phyloP scores from a whole-genome alignment of 768 basidiomycete species.

The Favolaschia claudopus region DNA sequence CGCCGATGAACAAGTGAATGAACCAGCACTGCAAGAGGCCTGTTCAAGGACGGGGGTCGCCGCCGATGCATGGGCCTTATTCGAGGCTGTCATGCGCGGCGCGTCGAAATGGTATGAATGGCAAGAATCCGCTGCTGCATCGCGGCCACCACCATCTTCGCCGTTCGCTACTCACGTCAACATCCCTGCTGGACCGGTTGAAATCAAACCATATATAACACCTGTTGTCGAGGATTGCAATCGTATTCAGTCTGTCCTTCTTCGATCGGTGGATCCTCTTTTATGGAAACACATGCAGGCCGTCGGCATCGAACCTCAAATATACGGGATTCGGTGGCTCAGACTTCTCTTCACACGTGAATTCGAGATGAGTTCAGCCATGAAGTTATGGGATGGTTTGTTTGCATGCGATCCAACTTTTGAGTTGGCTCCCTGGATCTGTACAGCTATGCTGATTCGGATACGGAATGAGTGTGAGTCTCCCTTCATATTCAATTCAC shows the following conservation, averaged over 20 bases:
- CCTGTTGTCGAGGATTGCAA: constrained; percentile 90
- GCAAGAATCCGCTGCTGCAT: constrained; percentile 52
- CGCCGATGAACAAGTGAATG: constrained; percentile 35
- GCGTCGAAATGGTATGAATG: constrained; percentile 84
- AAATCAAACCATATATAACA: constrained; percentile 72
- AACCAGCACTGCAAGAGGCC: constrained; percentile 58
- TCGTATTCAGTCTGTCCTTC: constrained; percentile 73
- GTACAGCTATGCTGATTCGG: constrained; percentile 93
- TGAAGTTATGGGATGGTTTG: constrained; percentile 95
- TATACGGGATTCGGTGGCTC: constrained; percentile 97
- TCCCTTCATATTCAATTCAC: neutral
- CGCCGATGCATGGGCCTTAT: constrained; percentile 90
- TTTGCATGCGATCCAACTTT: constrained; percentile 88
- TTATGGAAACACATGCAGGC: constrained; percentile 79
- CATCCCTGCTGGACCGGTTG: constrained; percentile 52
- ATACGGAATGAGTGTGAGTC: constrained; percentile 88
- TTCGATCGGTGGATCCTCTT: constrained; percentile 81
- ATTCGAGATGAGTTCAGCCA: constrained; percentile 78
- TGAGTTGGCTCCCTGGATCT: constrained; percentile 84
- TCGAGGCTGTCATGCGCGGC: constrained; percentile 78
- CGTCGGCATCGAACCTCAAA: constrained; percentile 91
- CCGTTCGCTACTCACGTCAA: constrained; percentile 54
- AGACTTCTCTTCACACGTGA: constrained; percentile 94
- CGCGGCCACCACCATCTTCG: constrained; percentile 27
- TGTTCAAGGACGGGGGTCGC: constrained; percentile 76